phyloP scores from a whole-genome alignment of 306 rosid genomes.

The Trifolium repens region DNA sequence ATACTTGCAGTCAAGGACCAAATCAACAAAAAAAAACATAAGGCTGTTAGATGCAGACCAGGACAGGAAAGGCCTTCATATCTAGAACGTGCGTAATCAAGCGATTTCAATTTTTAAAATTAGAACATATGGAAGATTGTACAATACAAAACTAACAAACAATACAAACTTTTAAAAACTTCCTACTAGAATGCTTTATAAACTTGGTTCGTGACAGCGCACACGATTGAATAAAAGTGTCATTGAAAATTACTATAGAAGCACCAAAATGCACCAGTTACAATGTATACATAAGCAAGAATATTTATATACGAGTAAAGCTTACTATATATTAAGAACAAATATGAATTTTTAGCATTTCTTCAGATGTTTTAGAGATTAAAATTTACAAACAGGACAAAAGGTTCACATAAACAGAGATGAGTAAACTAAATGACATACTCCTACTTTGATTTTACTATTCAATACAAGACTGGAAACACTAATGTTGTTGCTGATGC shows the following conservation, averaged over 20 bases:
- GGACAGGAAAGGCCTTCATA: slow-evolving; percentile 3
- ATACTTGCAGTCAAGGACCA: slow-evolving; percentile 20
- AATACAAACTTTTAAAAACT: slow-evolving; percentile 11
- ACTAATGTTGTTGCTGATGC: no score
- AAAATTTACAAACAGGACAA: slow-evolving; percentile 22
- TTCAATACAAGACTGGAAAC: neutral
- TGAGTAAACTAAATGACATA: neutral
- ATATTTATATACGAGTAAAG: neutral
- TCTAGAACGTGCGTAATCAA: slow-evolving; percentile 4
- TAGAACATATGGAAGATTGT: slow-evolving; percentile 12
- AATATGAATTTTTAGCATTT: neutral
- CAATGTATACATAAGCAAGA: neutral
- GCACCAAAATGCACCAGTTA: neutral
- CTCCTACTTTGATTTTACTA: neutral
- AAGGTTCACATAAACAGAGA: slow-evolving; percentile 12
- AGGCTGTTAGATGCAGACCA: slow-evolving; percentile 3
- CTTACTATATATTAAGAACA: neutral
- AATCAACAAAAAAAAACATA: slow-evolving; percentile 28
- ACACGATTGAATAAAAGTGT: slow-evolving; percentile 19
- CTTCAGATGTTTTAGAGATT: neutral
- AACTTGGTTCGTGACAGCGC: slow-evolving; percentile 5
- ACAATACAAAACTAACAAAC: slow-evolving; percentile 12
- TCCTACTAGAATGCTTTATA: slow-evolving; percentile 14
- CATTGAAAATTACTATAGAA: neutral
- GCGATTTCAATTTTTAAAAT: neutral